Base-by-base conservation (phyloP, 2,329 filamentous ascomycete species). In the Neurospora sp. region DNA sequence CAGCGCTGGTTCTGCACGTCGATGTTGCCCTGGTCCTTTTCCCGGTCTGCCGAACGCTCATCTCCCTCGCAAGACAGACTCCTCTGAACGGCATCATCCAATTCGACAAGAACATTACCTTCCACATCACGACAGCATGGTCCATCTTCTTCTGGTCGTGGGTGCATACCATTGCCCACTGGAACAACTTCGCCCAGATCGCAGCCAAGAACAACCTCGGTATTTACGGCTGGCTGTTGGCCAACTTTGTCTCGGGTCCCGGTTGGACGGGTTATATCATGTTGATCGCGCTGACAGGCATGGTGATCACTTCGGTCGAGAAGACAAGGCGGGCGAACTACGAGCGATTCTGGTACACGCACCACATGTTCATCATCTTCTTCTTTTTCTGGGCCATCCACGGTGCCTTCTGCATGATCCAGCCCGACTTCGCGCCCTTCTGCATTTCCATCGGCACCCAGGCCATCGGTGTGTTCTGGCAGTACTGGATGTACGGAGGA, bases 341-440 rank as follows among this genome's bases (percentile, higher is more conserved):
- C 79, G 92, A 95, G 80, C 90, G 92, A 36, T 96, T 96, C 84
- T 96, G 92, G 92, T 94, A 93, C 80, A 92, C 91, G 1, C 92
- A 96, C 81, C 92, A 96, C 82, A 87, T 96, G 79, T 96, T 96
- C 79, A 88, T 95, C 80, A 77, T 95, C 73, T 96, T 96, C 85
- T 96, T 96, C 83, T 84, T 95, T 75, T 94, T 96, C 84, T 96
- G 92, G 92, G 89, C 92, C n/a, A 87, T 95, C 76, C 92, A 96
- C 80, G 92, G 92, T 70, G 91, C 91, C 36, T 96, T 93, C 82
- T 95, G 92, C 81, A 95, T 96, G 92, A 95, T 95, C 77, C 92
- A 92, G 80, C 89, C 92, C 68, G 92, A 96, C 78, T 87, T 91
- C 72, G 90, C 90, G 6, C 92, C 92, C 1, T 94, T 91, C 79